A percentile compares a stretch with the other conserved stretches of the same genome.
These are phyloP conservation scores for Hyaloscypha finlandica DNA, from an alignment of 495 filamentous ascomycete species.

Conservation along the genomic window DNA sequence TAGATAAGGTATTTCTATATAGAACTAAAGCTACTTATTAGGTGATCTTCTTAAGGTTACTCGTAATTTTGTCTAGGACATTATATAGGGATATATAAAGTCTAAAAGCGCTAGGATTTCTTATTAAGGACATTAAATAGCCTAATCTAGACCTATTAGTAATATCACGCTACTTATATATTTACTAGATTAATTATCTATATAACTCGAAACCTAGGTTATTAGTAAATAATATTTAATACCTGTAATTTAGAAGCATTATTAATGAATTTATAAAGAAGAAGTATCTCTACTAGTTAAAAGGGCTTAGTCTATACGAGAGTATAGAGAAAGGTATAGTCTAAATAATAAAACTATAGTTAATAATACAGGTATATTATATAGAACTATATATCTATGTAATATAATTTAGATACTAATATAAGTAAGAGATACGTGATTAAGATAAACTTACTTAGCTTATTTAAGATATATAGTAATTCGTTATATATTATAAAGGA, in stretches of 20 bases:
- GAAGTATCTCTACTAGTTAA: conserved; percentile 12
- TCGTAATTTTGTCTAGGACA: not conserved
- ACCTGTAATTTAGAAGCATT: conserved; percentile 5
- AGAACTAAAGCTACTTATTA: not conserved
- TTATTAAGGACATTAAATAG: not conserved
- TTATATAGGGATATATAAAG: not conserved
- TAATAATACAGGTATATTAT: conserved; percentile 6
- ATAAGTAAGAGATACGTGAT: too few species aligned
- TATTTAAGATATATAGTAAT: too few species aligned
- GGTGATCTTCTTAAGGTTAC: not conserved
- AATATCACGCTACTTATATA: not conserved
- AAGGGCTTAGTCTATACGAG: conserved; percentile 13
- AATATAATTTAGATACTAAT: too few species aligned
- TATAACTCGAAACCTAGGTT: not conserved
- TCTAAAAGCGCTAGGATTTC: not conserved
- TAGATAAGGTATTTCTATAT: not conserved
- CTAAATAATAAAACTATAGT: conserved; percentile 15
- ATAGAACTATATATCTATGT: too few species aligned
- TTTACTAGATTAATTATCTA: conserved; percentile 4
- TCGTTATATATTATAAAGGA: too few species aligned
- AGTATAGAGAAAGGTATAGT: conserved; percentile 5
- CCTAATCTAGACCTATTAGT: not conserved
- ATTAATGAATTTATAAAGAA: conserved; percentile 14
- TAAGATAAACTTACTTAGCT: too few species aligned
- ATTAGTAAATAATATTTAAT: not conserved